Evolutionary conservation across 2,329 filamentous ascomycete genomes (phyloP).

Genomic region (Thelonectria olida): DNA sequence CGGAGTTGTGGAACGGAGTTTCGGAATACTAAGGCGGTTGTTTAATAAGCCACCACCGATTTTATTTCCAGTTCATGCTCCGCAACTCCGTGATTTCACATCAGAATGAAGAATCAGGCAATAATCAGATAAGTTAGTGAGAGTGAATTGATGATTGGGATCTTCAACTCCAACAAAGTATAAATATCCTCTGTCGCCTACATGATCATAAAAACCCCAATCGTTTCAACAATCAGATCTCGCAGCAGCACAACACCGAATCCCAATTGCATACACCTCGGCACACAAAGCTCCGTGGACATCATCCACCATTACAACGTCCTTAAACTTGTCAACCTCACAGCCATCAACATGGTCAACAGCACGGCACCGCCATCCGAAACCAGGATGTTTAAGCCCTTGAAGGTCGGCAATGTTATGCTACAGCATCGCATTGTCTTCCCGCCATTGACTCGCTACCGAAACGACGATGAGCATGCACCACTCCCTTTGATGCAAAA

Average conservation of each 20-base stretch:
- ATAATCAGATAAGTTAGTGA: background rate
- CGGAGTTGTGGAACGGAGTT: conserved; percentile 17
- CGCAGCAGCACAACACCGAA: too few relatives aligned
- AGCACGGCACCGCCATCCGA: conserved; percentile 2
- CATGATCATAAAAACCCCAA: too few relatives aligned
- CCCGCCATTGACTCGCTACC: conserved; percentile 56
- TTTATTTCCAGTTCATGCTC: too few relatives aligned
- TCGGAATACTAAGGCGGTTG: background rate
- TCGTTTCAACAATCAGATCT: too few relatives aligned
- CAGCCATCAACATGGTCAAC: conserved; percentile 8
- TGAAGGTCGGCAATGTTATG: conserved; percentile 31
- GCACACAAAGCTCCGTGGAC: too few relatives aligned
- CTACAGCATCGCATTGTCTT: conserved; percentile 38
- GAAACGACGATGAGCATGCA: conserved; percentile 52
- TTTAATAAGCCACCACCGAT: too few relatives aligned
- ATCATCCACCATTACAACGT: too few relatives aligned
- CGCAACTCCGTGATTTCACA: conserved; percentile 5
- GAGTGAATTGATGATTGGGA: background rate
- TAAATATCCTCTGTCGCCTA: too few relatives aligned
- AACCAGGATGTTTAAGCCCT: conserved; percentile 37
- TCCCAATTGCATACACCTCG: background rate
- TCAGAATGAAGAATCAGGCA: background rate
- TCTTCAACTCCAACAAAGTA: background rate
- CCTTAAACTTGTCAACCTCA: background rate
- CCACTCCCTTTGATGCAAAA: conserved; percentile 39